These are phyloP conservation scores for Sonneratia alba DNA, from an alignment of 345 rosid species.

Conservation along the genomic window DNA sequence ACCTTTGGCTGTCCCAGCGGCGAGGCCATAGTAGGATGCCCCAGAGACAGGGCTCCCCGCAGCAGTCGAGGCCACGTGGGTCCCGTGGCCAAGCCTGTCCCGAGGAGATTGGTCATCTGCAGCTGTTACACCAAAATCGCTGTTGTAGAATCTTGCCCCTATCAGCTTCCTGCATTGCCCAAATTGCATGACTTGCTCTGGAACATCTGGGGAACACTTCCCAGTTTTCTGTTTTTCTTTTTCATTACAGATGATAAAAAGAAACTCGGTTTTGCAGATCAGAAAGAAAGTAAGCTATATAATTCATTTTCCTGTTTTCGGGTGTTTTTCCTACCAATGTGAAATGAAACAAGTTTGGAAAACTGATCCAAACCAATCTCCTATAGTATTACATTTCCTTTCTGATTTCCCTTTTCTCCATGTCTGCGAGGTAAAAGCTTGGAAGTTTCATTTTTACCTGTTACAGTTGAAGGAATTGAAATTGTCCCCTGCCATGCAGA, in stretches of 20 bases:
- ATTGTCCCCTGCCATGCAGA: constrained; percentile 37
- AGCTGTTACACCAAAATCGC: constrained; percentile 4
- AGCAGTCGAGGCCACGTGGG: constrained; percentile 62
- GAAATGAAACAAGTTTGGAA: background rate
- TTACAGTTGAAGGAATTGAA: constrained; percentile 53
- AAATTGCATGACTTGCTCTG: background rate
- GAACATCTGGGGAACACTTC: no score
- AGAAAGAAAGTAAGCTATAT: background rate
- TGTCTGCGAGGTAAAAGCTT: background rate
- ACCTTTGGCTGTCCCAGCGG: constrained; percentile 61
- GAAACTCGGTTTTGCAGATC: background rate
- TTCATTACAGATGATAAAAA: background rate
- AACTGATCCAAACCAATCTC: background rate
- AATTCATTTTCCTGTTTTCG: background rate
- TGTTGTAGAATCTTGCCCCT: constrained; percentile 62
- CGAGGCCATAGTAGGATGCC: constrained; percentile 72
- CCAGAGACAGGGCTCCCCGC: constrained; percentile 51
- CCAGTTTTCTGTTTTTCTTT: no score
- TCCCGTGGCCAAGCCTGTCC: constrained; percentile 68
- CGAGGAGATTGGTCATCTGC: constrained; percentile 33
- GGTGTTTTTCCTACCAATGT: background rate
- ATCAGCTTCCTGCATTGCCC: constrained; percentile 48
- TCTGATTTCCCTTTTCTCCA: background rate
- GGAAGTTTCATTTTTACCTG: constrained; percentile 24
- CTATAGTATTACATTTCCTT: background rate